Evolutionary conservation across 2,329 filamentous ascomycete genomes (phyloP).

Genomic region (Rhexocercosporidium sp.): DNA sequence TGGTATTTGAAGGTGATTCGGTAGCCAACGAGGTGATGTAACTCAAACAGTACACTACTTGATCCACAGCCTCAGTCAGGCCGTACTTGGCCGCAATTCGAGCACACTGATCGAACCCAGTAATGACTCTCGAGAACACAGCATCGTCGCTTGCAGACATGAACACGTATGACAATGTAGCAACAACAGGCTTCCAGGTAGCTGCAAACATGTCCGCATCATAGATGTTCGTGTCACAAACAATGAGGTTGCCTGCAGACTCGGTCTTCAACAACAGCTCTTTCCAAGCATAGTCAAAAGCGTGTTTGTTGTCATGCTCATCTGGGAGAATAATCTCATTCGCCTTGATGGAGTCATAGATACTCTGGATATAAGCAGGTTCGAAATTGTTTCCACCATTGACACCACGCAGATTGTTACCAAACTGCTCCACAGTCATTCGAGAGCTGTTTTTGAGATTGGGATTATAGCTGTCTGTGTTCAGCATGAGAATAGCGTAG

Average conservation of each 20-base stretch:
- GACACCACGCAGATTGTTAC: conserved; percentile 86
- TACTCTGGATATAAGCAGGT: conserved; percentile 79
- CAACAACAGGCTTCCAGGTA: conserved; percentile 93
- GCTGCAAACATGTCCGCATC: conserved; percentile 98
- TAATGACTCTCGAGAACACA: conserved; percentile 91
- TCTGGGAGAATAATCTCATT: conserved; percentile 97
- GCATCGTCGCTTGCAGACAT: conserved; percentile 98
- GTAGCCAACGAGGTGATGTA: conserved; percentile 88
- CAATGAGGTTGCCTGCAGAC: conserved; percentile 71
- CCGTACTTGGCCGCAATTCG: conserved; percentile 87
- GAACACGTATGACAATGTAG: conserved; percentile 96
- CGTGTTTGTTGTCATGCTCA: conserved; percentile 95
- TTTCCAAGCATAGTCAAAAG: conserved; percentile 97
- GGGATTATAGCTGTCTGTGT: conserved; percentile 95
- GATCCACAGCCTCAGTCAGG: conserved; percentile 85
- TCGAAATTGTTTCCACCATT: conserved; percentile 87
- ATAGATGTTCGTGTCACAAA: conserved; percentile 91
- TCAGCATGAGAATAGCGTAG: conserved; percentile 97
- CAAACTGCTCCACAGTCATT: conserved; percentile 85
- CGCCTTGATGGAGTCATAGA: conserved; percentile 88
- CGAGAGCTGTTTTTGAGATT: conserved; percentile 80
- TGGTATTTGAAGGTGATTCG: conserved; percentile 77
- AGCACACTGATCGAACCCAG: conserved; percentile 95
- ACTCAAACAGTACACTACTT: conserved; percentile 88
- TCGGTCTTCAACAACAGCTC: conserved; percentile 88